Evolutionary conservation across 345 rosid species (phyloP), one percentile per base, ranked within the genome.

Genomic region (Melastoma malabathricum): DNA sequence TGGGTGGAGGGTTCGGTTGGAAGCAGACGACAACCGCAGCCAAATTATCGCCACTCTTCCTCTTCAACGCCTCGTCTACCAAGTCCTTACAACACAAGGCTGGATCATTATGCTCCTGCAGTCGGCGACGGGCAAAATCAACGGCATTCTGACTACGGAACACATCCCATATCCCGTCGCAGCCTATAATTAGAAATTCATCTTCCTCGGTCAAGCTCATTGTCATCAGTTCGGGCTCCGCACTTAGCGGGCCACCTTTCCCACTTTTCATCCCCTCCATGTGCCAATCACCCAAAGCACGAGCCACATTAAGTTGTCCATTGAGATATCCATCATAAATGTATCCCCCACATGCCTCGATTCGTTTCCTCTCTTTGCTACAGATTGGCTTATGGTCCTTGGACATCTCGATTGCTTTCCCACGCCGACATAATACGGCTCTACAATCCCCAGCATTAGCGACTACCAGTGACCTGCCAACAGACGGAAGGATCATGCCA

Each of bases 101-200:
- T 0, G 95, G 97, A 57, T 89, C 84, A 14, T 89, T 84, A 71
- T 84, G 97, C 64, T 78, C 82, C 52, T 80, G 95, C 20, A 89
- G 78, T 63, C 82, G 78, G 62, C 95, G 68, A 52, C 97, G 69
- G 15, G 95, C 92, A 49, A 89, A 89, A 71, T 89, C 95, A 29
- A 89, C 74, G 3, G 93, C 93, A 61, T 89, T 84, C 72, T 89
- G 86, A 74, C 87, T 84, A 63, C 71, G 62, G 55, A 89, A 89
- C 47, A 84, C 97, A 52, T 89, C 97, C 97, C 92, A 89, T n/a
- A 84, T 72, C 29, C 97, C 95, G 47, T 84, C 95, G 38, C 89
- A 80, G 3, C 89, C 97, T 3, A 88, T 75, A 44, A 84, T 77
- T 56, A 89, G 83, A 67, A 88, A 88, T 66, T 84, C 97, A 25